These are phyloP conservation scores for Eimeria necatrix DNA, from an alignment of 169 alveolate species.

Conservation along the genomic window DNA sequence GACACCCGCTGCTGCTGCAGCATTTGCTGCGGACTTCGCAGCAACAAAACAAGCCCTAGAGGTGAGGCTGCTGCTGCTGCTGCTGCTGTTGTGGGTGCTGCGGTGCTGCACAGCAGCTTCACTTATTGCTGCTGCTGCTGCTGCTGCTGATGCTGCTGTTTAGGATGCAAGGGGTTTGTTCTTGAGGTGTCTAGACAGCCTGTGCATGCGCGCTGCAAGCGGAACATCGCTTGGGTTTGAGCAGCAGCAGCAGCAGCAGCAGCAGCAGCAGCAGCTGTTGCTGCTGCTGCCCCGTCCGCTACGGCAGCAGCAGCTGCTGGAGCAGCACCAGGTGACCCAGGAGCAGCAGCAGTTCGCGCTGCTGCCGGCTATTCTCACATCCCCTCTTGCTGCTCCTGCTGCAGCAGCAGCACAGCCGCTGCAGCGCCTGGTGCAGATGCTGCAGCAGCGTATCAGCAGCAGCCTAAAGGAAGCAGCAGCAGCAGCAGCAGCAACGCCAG, in stretches of 20 bases:
- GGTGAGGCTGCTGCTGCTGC: background rate
- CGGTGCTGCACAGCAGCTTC: background rate
- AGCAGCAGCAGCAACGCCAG: background rate
- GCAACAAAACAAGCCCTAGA: background rate
- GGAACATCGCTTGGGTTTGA: background rate
- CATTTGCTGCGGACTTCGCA: background rate
- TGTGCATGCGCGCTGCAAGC: slow-evolving; percentile 23
- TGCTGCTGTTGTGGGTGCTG: slow-evolving; percentile 6
- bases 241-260: background rate
- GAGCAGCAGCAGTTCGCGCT: background rate
- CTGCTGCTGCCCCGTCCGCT: slow-evolving; percentile 9
- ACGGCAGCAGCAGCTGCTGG: too few species aligned
- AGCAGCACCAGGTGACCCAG: background rate
- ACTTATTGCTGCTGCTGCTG: slow-evolving; percentile 1
- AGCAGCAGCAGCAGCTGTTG: background rate
- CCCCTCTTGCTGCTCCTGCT: slow-evolving; percentile 4
- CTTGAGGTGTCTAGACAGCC: background rate
- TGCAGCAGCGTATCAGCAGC: background rate
- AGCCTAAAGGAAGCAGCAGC: background rate
- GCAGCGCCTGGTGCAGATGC: background rate
- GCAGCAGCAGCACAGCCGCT: slow-evolving; percentile 2
- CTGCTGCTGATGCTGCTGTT: background rate
- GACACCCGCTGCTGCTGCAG: slow-evolving; percentile 2
- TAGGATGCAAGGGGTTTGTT: background rate
- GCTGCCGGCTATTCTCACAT: background rate